Evolutionary conservation across 1,284 basidiomycete species (phyloP).

Genomic region (Ustilago tritici): DNA sequence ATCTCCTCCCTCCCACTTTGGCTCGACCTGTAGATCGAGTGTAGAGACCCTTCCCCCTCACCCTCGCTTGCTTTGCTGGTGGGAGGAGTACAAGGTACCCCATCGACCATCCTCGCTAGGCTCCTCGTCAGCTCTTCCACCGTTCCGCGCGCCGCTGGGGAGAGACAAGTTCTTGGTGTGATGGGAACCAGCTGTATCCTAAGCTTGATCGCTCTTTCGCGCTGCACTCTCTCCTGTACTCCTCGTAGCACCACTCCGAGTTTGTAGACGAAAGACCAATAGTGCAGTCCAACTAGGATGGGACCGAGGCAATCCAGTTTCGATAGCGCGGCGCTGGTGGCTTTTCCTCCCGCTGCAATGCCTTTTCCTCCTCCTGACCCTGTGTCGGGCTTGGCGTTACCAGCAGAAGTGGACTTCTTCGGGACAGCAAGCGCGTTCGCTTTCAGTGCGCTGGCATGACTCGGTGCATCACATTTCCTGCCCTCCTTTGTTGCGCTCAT

Average conservation of each 20-base stretch:
- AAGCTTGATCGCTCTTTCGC: neutral
- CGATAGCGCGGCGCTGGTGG: slow-evolving; percentile 11
- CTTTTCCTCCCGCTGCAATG: slow-evolving; percentile 17
- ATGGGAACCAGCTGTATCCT: slow-evolving; percentile 21
- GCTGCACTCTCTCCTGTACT: neutral
- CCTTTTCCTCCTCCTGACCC: slow-evolving; percentile 1
- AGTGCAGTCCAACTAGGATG: slow-evolving; percentile 34
- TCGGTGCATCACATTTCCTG: slow-evolving; percentile 15
- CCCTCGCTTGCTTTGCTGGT: neutral
- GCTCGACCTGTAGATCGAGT: neutral
- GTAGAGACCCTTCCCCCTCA: neutral
- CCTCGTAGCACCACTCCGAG: slow-evolving; percentile 10
- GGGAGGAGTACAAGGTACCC: neutral
- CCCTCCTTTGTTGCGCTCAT: slow-evolving; percentile 3
- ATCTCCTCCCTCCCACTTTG: neutral
- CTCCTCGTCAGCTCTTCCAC: neutral
- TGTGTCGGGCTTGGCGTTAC: neutral
- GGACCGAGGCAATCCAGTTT: slow-evolving; percentile 31
- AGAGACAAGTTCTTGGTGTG: neutral
- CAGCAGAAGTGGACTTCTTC: slow-evolving; percentile 14
- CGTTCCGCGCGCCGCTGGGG: neutral
- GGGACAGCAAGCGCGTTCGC: slow-evolving; percentile 18
- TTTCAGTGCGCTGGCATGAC: slow-evolving; percentile 23
- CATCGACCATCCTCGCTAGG: slow-evolving; percentile 15
- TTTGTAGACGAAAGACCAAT: slow-evolving; percentile 44